Evolutionary conservation across 2,329 filamentous ascomycete genomes (phyloP), one percentile per base, ranked within the genome.

Genomic region (Verticillium longisporum): DNA sequence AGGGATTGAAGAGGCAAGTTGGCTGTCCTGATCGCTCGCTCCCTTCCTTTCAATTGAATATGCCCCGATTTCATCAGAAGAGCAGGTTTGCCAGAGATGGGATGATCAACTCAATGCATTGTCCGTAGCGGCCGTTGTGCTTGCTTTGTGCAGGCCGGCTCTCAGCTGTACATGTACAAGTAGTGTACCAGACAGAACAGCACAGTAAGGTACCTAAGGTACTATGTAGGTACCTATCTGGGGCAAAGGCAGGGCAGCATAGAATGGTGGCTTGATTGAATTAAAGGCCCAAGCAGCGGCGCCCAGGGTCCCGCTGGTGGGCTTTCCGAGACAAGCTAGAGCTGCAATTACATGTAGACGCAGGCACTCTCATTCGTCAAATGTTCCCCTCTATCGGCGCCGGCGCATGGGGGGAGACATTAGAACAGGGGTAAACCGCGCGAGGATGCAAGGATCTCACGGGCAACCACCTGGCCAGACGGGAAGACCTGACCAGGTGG

Each of bases 281-380:
- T 64, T 63, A 64, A 62, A 64, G 63, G 61, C 41, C 45, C 45
- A 50, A 50, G 45, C 45, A 50, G 45, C 45, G 45, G 45, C 18
- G 45, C 6, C 45, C 45, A 50, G 45, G 45, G 45, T 50, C 45
- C 58, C 56, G 54, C 38, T 37, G 36, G 55, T 34, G 56, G 53
- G 50, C 37, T 56, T 60, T 50, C 60, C 62, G 62, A 63, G 63
- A 63, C 63, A 60, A 53, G 54, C 63, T 61, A 64, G 45, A 31
- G 57, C 34, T 15, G 26, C 26, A 26, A 26, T 1, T 26, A 26
- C 26, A 4, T 26, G 26, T 26, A 57, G 38, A 38, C 18, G 50
- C 18, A 31, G n/a, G 37, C 56, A 36, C 38, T 60, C 58, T 54
- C 56, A 64, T 64, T 64, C 55, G 63, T 6, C 34, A 13, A n/a